Conservation (phyloP, 73 alveolate species). For the Paramecium tetraurelia region DNA sequence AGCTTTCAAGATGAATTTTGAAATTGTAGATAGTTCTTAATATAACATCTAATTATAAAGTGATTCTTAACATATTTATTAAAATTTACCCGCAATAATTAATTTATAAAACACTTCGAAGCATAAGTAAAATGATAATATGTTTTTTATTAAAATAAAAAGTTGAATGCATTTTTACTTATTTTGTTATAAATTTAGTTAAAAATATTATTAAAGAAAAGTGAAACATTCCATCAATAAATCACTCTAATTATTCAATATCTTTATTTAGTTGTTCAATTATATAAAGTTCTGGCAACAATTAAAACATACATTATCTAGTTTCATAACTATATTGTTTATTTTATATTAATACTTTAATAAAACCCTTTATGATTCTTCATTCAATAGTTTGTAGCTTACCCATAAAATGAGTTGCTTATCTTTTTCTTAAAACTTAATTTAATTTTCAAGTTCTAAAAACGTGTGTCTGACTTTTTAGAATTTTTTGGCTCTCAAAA, state of each 20-base stretch:
- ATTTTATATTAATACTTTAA: neutral
- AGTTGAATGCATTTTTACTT: neutral
- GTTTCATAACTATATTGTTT: slow-evolving; percentile 5
- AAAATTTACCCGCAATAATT: neutral
- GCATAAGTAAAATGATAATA: neutral
- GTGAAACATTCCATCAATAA: neutral
- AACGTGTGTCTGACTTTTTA: neutral
- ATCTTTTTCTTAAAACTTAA: neutral
- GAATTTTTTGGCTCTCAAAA: neutral
- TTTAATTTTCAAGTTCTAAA: neutral
- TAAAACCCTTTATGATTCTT: slow-evolving; percentile 7
- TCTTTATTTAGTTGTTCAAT: neutral
- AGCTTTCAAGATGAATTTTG: neutral
- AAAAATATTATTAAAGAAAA: neutral
- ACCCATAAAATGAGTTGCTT: neutral
- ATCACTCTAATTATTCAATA: slow-evolving; percentile 33
- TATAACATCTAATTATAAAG: too few relatives aligned
- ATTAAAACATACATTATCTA: neutral
- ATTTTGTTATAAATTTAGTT: neutral
- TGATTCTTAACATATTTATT: neutral
- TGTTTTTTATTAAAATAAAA: neutral
- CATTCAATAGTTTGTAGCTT: neutral
- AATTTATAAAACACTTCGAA: neutral
- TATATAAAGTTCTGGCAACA: neutral
- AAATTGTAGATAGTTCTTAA: neutral